phyloP scores from a whole-genome alignment of 192 early-diverging fungal genomes.

The Helicostylum pulchrum region DNA sequence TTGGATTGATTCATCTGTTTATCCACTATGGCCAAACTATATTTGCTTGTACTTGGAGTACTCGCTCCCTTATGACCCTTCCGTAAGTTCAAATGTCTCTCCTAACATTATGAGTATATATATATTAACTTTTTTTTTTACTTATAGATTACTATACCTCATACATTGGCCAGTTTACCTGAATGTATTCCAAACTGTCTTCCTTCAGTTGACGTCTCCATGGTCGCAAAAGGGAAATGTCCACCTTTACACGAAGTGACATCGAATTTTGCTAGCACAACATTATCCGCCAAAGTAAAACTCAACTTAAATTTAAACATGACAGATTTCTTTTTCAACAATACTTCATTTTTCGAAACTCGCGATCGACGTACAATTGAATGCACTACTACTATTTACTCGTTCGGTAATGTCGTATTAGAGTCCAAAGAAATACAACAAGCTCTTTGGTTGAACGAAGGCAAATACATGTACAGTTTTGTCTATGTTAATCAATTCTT shows the following conservation, averaged over 20 bases:
- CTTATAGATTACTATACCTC: constrained; percentile 25
- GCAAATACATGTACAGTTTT: constrained; percentile 43
- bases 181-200: constrained; percentile 29
- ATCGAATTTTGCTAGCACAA: constrained; percentile 12
- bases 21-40: constrained; percentile 41
- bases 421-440: constrained; percentile 48
- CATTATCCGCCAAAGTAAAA: constrained; percentile 33
- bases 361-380: constrained; percentile 37
- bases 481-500: constrained; percentile 55
- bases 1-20: constrained; percentile 1
- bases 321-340: constrained; percentile 42
- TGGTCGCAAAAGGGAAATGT: constrained; percentile 28
- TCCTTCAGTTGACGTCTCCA: constrained; percentile 11
- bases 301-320: constrained; percentile 41
- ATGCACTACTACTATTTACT: constrained; percentile 47
- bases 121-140: neutral
- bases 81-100: constrained; percentile 11
- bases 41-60: constrained; percentile 38
- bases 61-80: constrained; percentile 25
- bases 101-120: neutral
- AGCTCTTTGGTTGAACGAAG: constrained; percentile 35
- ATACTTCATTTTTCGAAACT: constrained; percentile 42
- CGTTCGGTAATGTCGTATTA: constrained; percentile 44
- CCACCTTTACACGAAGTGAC: constrained; percentile 15
- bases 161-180: constrained; percentile 33